Evolutionary conservation across 1,139 yeast genomes (phyloP), one percentile per base, ranked within the genome.

Genomic region (Zygosaccharomyces pseudobailii): DNA sequence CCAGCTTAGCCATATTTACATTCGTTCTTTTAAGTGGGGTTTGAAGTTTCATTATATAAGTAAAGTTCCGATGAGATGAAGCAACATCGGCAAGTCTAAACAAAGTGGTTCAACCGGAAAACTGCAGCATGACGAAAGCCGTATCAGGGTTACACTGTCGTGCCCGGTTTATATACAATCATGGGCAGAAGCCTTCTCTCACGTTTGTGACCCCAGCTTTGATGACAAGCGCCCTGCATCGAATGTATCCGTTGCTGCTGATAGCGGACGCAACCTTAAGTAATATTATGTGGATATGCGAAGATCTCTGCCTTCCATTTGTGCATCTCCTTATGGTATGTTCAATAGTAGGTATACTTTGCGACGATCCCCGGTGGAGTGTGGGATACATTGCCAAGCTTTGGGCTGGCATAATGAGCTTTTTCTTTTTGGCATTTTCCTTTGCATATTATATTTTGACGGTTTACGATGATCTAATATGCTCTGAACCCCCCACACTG

Each of bases 401-500:
- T 4, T 57, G 59, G 61, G 10, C 59, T n/a, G 64, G 63, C 5
- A 21, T 58, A 4, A 36, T 54, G 34, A 47, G 62, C 39, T 40
- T 45, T 5, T 24, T 45, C 6, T 46, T 56, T 30, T 42, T 58
- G 5, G n/a, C 48, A 5, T 42, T 51, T 9, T 53, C 63, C 2
- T 35, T 48, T 4, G 33, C 53, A 10, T 62, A 58, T 42, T 61
- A 60, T 40, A 42, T 61, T 7, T 36, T 48, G 17, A 49, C 63
- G 3, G 49, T 61, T 2, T 45, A 52, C 24, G 37, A 44, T n/a
- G 61, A 59, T 31, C 39, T 61, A 27, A 9, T 6, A n/a, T 43
- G 45, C 20, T 47, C 50, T n/a, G 68, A 64, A 38, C 58, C 66
- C 3, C 68, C 68, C 17, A 64, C 67, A 6, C 37, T 62, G 36